Base-by-base conservation (phyloP, 1,139 yeast species). In the Martiniozyma asiatica region DNA sequence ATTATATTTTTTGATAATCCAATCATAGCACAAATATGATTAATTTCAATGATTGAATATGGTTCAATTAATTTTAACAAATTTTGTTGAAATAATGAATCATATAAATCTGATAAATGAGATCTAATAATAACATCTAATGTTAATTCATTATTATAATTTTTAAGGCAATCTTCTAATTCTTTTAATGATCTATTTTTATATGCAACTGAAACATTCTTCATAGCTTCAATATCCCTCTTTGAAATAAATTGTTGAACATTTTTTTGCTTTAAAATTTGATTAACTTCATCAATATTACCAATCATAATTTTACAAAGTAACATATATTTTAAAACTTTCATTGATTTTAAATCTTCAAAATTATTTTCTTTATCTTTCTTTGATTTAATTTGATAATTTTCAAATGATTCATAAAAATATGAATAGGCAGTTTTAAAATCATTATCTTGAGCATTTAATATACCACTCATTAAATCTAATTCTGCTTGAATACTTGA, bases 371-470 rank as follows among this genome's bases (percentile, higher is more conserved):
- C n/a, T n/a, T n/a, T n/a, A n/a, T n/a, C n/a, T n/a, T n/a, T n/a
- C n/a, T n/a, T n/a, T n/a, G n/a, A n/a, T 20, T 29, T 26, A 11
- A 25, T 21, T 35, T 47, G 50, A 57, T 70, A 89, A 21, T 92
- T 92, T 56, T 89, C 98, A 49, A 89, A 85, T 20, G 96, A 78
- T 58, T 89, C 98, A 51, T 73, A 87, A 48, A 89, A 89, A 57
- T 89, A 89, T 5, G 97, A 85, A 50, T 72, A 92, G 8, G 97
- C 95, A 6, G 98, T 92, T 51, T 84, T 81, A 60, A 82, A 92
- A 56, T 92, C 99, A 53, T 81, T 81, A 47, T 92, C 98, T 56
- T 92, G 97, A 20, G 97, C 94, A 57, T 89, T 94, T 42, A 92
- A 67, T 35, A 89, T 76, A 42, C 99, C 99, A 53, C 93, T 77